These are phyloP conservation scores for Neocucurbitaria cava DNA, from an alignment of 2,329 filamentous ascomycete genomes.

Conservation along the genomic window DNA sequence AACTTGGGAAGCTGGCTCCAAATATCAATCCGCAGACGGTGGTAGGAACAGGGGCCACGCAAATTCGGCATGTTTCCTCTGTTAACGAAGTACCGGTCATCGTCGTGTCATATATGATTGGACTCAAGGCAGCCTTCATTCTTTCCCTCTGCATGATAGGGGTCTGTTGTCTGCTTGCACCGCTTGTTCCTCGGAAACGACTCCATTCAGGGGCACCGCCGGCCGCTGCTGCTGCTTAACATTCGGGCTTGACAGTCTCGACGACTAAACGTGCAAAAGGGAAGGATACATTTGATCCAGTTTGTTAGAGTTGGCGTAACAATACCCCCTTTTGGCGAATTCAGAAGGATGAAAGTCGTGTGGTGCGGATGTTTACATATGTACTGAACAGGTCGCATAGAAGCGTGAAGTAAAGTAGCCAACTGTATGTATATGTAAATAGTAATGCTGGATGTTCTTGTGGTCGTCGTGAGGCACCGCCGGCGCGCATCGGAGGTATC, in stretches of 20 bases:
- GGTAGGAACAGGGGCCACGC: constrained; percentile 50
- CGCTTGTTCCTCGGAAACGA: constrained; percentile 2
- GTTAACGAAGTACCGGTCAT: constrained; percentile 6
- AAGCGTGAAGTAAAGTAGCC: no score
- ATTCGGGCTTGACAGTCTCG: background rate
- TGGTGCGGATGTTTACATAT: no score
- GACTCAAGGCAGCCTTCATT: constrained; percentile 11
- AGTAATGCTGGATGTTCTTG: no score
- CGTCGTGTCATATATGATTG: constrained; percentile 17
- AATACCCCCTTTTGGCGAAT: no score
- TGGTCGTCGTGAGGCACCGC: no score
- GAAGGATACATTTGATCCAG: no score
- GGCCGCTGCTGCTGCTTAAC: background rate
- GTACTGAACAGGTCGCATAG: no score
- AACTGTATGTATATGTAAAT: no score
- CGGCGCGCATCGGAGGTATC: no score
- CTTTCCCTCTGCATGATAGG: constrained; percentile 2
- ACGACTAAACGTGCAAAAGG: no score
- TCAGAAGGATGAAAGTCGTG: no score
- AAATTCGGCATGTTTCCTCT: constrained; percentile 35
- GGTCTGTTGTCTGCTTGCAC: constrained; percentile 2
- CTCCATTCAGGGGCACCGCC: constrained; percentile 1
- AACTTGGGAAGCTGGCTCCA: constrained; percentile 39
- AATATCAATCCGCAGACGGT: constrained; percentile 39
- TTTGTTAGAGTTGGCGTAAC: no score